phyloP scores from a whole-genome alignment of 2,329 filamentous ascomycete genomes.

The Tolypocladium cylindrosporum region DNA sequence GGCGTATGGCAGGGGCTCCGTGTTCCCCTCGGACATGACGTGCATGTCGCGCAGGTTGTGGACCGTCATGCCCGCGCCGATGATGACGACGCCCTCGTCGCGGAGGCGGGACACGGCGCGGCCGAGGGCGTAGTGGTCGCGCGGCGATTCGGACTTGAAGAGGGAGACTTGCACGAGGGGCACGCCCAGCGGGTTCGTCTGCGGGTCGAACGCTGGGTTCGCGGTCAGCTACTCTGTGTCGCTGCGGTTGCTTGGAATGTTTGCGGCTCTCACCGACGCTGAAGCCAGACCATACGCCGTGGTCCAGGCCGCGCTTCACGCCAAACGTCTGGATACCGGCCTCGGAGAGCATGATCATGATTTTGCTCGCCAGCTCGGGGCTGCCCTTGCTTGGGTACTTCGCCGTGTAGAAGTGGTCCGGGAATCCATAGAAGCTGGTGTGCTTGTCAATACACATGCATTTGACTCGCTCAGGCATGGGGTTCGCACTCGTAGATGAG shows the following conservation, averaged over 20 bases:
- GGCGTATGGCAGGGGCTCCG: conserved; percentile 42
- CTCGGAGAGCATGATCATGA: conserved; percentile 43
- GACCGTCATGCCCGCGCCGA: conserved; percentile 66
- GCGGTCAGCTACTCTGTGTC: not conserved
- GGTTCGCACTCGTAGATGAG: conserved; percentile 55
- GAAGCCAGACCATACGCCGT: conserved; percentile 67
- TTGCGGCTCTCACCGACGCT: conserved; percentile 24
- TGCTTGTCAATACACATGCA: conserved; percentile 8
- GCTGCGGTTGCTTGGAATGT: not conserved
- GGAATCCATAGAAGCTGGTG: conserved; percentile 59
- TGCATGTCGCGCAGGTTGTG: conserved; percentile 53
- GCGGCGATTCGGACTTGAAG: conserved; percentile 53
- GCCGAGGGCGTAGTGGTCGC: conserved; percentile 58
- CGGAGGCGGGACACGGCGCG: conserved; percentile 55
- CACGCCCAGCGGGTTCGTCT: conserved; percentile 50
- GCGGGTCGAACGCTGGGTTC: conserved; percentile 44
- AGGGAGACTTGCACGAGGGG: conserved; percentile 67
- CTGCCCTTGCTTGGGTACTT: conserved; percentile 56
- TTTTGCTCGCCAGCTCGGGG: conserved; percentile 45
- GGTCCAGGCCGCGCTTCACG: conserved; percentile 57
- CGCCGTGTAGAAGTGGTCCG: conserved; percentile 56
- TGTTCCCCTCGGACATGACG: conserved; percentile 21
- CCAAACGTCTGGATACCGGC: conserved; percentile 50
- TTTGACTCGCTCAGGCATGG: too few relatives aligned
- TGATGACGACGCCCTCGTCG: conserved; percentile 56